phyloP scores from a whole-genome alignment of 208 protist species.

The Leishmania braziliensis region DNA sequence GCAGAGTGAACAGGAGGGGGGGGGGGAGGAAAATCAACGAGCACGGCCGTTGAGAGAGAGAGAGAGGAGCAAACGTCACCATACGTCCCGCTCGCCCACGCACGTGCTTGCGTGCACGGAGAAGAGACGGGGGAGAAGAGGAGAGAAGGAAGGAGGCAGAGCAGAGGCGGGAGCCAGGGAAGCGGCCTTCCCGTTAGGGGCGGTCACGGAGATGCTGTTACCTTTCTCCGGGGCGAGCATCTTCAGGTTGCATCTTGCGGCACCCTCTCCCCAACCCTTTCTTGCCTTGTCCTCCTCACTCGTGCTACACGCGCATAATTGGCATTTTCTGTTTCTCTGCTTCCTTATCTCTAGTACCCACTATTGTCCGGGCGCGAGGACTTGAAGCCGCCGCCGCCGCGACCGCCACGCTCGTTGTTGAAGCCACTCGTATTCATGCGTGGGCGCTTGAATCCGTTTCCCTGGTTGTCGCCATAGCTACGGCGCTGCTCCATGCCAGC shows the following conservation, averaged over 20 bases:
- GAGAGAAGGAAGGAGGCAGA: not conserved
- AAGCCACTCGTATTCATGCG: slow-evolving; percentile 42
- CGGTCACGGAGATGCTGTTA: not conserved
- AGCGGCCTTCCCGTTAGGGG: not conserved
- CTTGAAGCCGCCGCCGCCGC: slow-evolving; percentile 20
- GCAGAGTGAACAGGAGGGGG: not conserved
- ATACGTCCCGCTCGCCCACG: not conserved
- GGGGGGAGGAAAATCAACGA: not conserved
- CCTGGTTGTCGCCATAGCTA: slow-evolving; percentile 38
- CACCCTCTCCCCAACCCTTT: not conserved
- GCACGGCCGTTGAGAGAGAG: not conserved
- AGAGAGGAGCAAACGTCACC: not conserved
- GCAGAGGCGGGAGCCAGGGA: not conserved
- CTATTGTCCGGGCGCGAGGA: slow-evolving; percentile 12
- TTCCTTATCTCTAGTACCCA: slow-evolving; percentile 11
- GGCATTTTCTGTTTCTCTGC: not conserved
- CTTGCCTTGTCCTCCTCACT: not conserved
- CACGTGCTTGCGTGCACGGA: not conserved
- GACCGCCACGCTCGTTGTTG: slow-evolving; percentile 3
- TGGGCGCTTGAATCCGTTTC: slow-evolving; percentile 58
- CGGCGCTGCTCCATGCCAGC: slow-evolving; percentile 66
- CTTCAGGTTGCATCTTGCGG: not conserved
- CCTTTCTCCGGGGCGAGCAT: not conserved
- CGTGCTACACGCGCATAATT: not conserved
- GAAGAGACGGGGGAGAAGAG: not conserved